Percentiles rank a stretch among this genome's conserved stretches.
These are phyloP conservation scores for Insectozyma bohioensis DNA, from an alignment of 1,139 yeast species.

Conservation along the genomic window DNA sequence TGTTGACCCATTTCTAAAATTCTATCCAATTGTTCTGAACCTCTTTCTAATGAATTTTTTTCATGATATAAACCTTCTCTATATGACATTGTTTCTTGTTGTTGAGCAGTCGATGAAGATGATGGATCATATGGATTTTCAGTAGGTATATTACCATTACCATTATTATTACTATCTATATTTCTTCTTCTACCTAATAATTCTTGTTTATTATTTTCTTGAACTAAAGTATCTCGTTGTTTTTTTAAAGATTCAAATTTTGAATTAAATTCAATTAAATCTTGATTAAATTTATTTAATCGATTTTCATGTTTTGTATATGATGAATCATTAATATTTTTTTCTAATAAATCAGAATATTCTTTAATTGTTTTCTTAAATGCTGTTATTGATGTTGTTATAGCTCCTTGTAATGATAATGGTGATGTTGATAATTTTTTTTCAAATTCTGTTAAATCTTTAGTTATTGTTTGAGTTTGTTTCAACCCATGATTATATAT, in stretches of 20 bases:
- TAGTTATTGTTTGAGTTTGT: constrained; percentile 71
- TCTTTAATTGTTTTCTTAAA: constrained; percentile 76
- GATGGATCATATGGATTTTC: constrained; percentile 62
- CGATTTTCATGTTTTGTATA: constrained; percentile 65
- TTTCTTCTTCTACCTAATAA: constrained; percentile 62
- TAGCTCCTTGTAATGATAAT: constrained; percentile 75
- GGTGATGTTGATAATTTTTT: constrained; percentile 68
- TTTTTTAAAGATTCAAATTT: constrained; percentile 65
- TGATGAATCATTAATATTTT: constrained; percentile 56
- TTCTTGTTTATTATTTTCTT: constrained; percentile 56
- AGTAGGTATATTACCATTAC: constrained; percentile 26
- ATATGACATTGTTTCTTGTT: constrained; percentile 36
- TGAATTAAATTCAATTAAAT: constrained; percentile 52
- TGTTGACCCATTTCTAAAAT: constrained; percentile 86
- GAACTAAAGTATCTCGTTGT: constrained; percentile 60
- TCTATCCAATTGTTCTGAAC: constrained; percentile 82
- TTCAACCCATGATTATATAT: constrained; percentile 86
- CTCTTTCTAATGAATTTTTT: constrained; percentile 60
- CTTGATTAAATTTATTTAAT: constrained; percentile 58
- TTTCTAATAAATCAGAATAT: constrained; percentile 63
- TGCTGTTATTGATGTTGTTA: constrained; percentile 78
- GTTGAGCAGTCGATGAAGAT: constrained; percentile 15
- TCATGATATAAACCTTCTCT: constrained; percentile 73
- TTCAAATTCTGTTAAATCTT: constrained; percentile 69
- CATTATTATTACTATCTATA: too few species aligned